phyloP scores from a whole-genome alignment of 1,284 basidiomycete genomes.

The Cryptococcus sp. region DNA sequence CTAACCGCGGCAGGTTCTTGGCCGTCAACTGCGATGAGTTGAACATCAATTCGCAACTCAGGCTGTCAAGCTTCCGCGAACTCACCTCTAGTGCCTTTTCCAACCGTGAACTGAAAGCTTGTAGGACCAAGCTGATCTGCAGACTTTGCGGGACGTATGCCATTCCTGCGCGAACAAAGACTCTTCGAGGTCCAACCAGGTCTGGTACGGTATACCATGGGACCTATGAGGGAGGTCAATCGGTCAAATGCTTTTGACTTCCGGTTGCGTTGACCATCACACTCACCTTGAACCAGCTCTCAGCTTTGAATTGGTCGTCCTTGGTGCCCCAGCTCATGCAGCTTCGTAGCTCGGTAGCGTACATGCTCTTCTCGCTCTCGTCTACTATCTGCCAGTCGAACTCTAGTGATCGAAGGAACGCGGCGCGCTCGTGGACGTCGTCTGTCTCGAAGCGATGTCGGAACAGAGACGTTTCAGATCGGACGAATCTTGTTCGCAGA shows the following conservation, averaged over 20 bases:
- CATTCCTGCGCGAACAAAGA: constrained; percentile 77
- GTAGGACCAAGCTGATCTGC: constrained; percentile 83
- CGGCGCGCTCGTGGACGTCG: constrained; percentile 63
- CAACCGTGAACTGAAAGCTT: constrained; percentile 80
- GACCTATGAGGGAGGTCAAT: constrained; percentile 45
- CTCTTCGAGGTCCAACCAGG: constrained; percentile 80
- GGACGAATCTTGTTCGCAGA: constrained; percentile 82
- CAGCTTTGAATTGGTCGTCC: constrained; percentile 54
- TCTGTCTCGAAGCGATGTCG: constrained; percentile 78
- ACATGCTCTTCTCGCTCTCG: constrained; percentile 59
- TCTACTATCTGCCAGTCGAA: constrained; percentile 78
- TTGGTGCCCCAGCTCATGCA: constrained; percentile 40
- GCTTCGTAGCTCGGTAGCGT: constrained; percentile 28
- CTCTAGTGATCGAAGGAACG: constrained; percentile 72
- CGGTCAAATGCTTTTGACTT: no score
- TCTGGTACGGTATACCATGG: constrained; percentile 92
- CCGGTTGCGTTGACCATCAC: no score
- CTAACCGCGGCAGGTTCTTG: constrained; percentile 84
- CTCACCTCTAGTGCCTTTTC: constrained; percentile 76
- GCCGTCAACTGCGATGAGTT: constrained; percentile 68
- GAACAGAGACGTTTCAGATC: constrained; percentile 85
- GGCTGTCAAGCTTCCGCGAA: constrained; percentile 7
- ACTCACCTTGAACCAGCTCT: constrained; percentile 55
- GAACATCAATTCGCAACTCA: no score
- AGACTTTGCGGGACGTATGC: constrained; percentile 85